phyloP scores from a whole-genome alignment of 805 yeast species.

The Cephaloascus albidus region DNA sequence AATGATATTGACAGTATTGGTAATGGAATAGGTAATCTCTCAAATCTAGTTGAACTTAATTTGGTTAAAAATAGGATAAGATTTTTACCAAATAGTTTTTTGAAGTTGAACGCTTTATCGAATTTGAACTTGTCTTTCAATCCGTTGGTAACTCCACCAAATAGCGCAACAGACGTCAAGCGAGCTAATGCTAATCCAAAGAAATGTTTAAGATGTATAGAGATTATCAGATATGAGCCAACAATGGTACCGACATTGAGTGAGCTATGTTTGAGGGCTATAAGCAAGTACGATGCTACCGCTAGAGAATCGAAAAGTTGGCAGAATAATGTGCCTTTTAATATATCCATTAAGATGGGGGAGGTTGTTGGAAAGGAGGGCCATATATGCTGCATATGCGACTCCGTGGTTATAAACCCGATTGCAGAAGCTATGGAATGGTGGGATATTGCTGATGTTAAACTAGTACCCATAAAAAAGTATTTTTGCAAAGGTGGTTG shows the following conservation, averaged over 20 bases:
- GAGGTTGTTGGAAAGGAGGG: slow-evolving; percentile 11
- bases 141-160: not conserved
- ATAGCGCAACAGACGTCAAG: not conserved
- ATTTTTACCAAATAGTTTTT: not conserved
- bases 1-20: not conserved
- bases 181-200: not conserved
- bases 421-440: slow-evolving; percentile 53
- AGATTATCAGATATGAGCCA: too few relatives aligned
- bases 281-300: not conserved
- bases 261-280: not conserved
- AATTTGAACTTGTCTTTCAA: not conserved
- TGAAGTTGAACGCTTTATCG: too few relatives aligned
- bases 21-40: not conserved
- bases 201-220: too few relatives aligned
- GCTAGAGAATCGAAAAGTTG: not conserved
- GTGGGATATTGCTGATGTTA: slow-evolving; percentile 54
- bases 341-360: slow-evolving; percentile 10
- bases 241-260: not conserved
- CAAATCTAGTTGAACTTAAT: not conserved
- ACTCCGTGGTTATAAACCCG: slow-evolving; percentile 38
- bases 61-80: too few relatives aligned
- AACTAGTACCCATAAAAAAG: slow-evolving; percentile 40
- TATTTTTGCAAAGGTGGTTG: slow-evolving; percentile 50
- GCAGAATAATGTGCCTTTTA: not conserved
- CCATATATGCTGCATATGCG: slow-evolving; percentile 46